Percentiles rank a stretch among this genome's conserved stretches.
Evolutionary conservation across 2,329 filamentous ascomycete genomes (phyloP).

Genomic region (Microdochium bolleyi): DNA sequence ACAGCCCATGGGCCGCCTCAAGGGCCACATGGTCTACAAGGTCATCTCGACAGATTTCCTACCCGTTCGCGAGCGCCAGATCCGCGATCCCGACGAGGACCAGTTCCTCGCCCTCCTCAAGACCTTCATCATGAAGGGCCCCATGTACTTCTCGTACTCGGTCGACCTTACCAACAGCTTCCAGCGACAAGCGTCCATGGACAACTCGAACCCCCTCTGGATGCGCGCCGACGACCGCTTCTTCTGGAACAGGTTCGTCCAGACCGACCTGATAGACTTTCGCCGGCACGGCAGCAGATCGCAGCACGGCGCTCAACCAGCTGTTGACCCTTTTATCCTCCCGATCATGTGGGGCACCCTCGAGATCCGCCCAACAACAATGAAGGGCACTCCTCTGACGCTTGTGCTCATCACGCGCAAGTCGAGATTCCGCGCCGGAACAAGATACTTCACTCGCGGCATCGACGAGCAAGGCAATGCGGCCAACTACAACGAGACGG

Average conservation of each 20-base stretch:
- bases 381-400: conserved; percentile 79
- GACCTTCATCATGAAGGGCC: conserved; percentile 70
- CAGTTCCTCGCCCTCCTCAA: conserved; percentile 79
- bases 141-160: conserved; percentile 98
- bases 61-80: conserved; percentile 82
- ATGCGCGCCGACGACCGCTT: conserved; percentile 91
- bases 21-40: conserved; percentile 95
- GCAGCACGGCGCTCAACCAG: conserved; percentile 62
- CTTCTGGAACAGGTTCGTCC: conserved; percentile 96
- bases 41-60: conserved; percentile 86
- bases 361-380: conserved; percentile 75
- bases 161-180: conserved; percentile 95
- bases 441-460: conserved; percentile 89
- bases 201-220: conserved; percentile 72
- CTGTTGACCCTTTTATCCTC: conserved; percentile 83
- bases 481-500: conserved; percentile 99
- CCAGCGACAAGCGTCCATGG: conserved; percentile 78
- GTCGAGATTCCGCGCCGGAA: conserved; percentile 82
- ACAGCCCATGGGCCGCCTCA: conserved; percentile 80
- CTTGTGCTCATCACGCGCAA: conserved; percentile 82
- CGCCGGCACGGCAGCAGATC: conserved; percentile 55
- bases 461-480: conserved; percentile 90
- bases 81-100: conserved; percentile 92
- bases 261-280: conserved; percentile 87
- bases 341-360: conserved; percentile 96